These are phyloP conservation scores for Tulasnella sp. DNA, from an alignment of 768 basidiomycete species.

Conservation along the genomic window DNA sequence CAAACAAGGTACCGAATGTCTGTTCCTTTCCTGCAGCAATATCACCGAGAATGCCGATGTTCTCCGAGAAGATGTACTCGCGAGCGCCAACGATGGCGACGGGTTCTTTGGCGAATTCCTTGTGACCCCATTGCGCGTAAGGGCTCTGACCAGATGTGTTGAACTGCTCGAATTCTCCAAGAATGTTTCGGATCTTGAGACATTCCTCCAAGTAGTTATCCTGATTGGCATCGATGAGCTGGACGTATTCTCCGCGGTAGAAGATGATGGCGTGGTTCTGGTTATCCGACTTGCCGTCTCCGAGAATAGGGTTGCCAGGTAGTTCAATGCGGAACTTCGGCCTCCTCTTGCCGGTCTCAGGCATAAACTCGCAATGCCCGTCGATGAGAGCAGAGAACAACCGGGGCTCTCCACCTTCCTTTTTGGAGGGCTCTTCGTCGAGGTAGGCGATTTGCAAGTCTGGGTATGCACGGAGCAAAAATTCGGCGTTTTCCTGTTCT, in stretches of 20 bases:
- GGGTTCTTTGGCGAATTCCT: conserved; percentile 85
- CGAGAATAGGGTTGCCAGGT: conserved; percentile 98
- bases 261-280: conserved; percentile 99
- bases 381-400: conserved; percentile 97
- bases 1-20: conserved; percentile 98
- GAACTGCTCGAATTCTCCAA: conserved; percentile 97
- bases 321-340: conserved; percentile 99
- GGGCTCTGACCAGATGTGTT: conserved; percentile 82
- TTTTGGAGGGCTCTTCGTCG: conserved; percentile 91
- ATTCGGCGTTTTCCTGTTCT: conserved; percentile 98
- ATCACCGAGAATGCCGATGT: conserved; percentile 98
- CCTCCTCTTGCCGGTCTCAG: conserved; percentile 81
- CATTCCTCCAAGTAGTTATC: conserved; percentile 99
- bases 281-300: conserved; percentile 99
- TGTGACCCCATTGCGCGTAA: conserved; percentile 86
- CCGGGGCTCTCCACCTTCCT: conserved; percentile 92
- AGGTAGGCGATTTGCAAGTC: conserved; percentile 98
- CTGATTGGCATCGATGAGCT: conserved; percentile 99
- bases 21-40: conserved; percentile 99
- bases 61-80: conserved; percentile 99
- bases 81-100: conserved; percentile 98
- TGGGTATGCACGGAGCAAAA: conserved; percentile 94
- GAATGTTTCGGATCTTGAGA: conserved; percentile 97
- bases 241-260: conserved; percentile 98
- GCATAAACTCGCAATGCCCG: conserved; percentile 94